These are phyloP conservation scores for Pythium insidiosum DNA, from an alignment of 352 stramenopile genomes.

Conservation along the genomic window DNA sequence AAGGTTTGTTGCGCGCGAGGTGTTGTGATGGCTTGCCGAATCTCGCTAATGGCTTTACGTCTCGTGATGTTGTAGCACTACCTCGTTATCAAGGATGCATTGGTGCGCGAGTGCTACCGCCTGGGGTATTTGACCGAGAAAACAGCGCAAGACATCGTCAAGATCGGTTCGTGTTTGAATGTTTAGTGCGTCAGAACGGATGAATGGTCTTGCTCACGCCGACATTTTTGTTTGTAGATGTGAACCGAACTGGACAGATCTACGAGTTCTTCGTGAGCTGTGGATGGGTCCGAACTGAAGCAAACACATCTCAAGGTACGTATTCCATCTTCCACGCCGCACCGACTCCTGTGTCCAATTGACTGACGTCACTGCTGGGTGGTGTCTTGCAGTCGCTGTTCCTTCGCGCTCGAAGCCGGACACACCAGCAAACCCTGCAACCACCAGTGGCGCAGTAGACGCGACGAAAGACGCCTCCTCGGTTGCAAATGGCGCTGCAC, in stretches of 20 bases:
- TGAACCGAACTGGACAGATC: slow-evolving; percentile 77
- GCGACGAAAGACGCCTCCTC: not conserved
- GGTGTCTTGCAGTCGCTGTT: slow-evolving; percentile 6
- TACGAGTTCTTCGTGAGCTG: slow-evolving; percentile 90
- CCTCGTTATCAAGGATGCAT: slow-evolving; percentile 91
- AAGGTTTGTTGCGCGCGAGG: slow-evolving; percentile 30
- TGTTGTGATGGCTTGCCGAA: not conserved
- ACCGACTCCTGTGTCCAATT: too few species aligned
- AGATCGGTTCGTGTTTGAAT: slow-evolving; percentile 85
- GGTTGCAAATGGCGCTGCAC: too few species aligned
- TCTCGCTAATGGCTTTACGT: not conserved
- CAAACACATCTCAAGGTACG: too few species aligned
- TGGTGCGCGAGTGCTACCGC: slow-evolving; percentile 87
- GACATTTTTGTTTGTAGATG: slow-evolving; percentile 26
- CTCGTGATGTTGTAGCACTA: slow-evolving; percentile 63
- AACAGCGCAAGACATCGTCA: slow-evolving; percentile 82
- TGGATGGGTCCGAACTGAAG: slow-evolving; percentile 75
- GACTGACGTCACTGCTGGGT: not conserved
- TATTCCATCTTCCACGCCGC: too few species aligned
- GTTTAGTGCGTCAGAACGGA: too few species aligned
- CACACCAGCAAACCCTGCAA: too few species aligned
- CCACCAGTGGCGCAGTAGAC: not conserved
- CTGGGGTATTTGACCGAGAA: slow-evolving; percentile 71
- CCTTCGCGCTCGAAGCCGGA: slow-evolving; percentile 8
- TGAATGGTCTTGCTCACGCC: too few species aligned